phyloP scores from a whole-genome alignment of 495 filamentous ascomycete genomes.

The Neurospora tetrasperma region DNA sequence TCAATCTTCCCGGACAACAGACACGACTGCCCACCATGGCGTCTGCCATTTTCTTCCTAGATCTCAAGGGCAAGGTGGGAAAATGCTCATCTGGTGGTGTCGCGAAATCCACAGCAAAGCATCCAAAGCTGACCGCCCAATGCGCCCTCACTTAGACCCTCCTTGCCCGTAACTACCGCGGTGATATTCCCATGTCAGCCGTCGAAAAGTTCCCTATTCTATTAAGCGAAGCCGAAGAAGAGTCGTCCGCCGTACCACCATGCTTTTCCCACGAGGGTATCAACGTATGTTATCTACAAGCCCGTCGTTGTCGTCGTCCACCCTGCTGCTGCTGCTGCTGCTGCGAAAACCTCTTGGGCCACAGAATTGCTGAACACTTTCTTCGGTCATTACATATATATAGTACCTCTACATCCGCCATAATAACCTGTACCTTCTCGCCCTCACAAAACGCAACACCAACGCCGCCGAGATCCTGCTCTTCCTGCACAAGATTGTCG shows the following conservation, averaged over 20 bases:
- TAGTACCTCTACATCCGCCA: slow-evolving; percentile 99
- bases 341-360: neutral
- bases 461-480: slow-evolving; percentile 98
- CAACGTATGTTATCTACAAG: slow-evolving; percentile 54
- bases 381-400: neutral
- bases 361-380: neutral
- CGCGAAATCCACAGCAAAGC: neutral
- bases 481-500: slow-evolving; percentile 96
- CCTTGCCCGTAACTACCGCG: slow-evolving; percentile 95
- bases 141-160: slow-evolving; percentile 59
- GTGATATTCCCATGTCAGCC: slow-evolving; percentile 98
- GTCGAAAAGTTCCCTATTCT: slow-evolving; percentile 98
- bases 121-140: neutral
- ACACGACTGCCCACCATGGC: slow-evolving; percentile 55
- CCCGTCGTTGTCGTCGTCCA: neutral
- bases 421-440: slow-evolving; percentile 98
- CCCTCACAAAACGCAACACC: slow-evolving; percentile 95
- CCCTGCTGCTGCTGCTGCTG: neutral
- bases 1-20: slow-evolving; percentile 2
- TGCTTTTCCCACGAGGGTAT: slow-evolving; percentile 99
- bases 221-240: slow-evolving; percentile 97
- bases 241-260: slow-evolving; percentile 92
- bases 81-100: neutral
- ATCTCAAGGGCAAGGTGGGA: slow-evolving; percentile 96
- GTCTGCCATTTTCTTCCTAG: slow-evolving; percentile 96